Evolutionary conservation across 495 filamentous ascomycete genomes (phyloP), one percentile per base, ranked within the genome.

Genomic region (Niebla homalea): DNA sequence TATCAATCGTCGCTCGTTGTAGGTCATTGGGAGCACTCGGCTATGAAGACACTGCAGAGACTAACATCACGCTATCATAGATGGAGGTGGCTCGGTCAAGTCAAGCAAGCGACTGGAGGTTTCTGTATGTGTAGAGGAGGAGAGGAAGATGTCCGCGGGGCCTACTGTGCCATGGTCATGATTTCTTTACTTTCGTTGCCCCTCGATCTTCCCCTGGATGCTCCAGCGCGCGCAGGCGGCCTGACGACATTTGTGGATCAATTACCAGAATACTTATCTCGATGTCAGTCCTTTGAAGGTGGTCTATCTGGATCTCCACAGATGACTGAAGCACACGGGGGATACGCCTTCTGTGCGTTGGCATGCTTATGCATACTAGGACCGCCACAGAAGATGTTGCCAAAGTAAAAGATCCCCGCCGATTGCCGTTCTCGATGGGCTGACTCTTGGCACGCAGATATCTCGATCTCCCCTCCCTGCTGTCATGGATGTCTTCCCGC

Each of bases 281-380:
- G 80, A 67, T 97, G 89, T 60, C 90, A 97, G 74, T 90, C 84
- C 11, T 96, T 80, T 59, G 92, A 98, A 68, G 92, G 92, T 46
- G 92, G 92, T 25, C 85, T 97, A 29, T 88, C 84, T 48, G 83
- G 77, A 12, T 78, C 78, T 36, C 92, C 92, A 16, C 81, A 77
- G 43, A 32, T 32, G 29, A 79, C 77, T 46, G 92, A 98, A 70
- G 93, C 90, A 37, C 92, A 98, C 71, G 93, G 92, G 16, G 92
- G 86, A 47, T 98, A 96, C 67, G 87, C 89, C 29, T 98, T 97
- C 67, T 97, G 92, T 66, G 89, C 84, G 37, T 69, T 98, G 43
- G 92, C 84, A 35, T 87, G 82, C 61, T 73, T 98, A 37, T 81
- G 83, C 58, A 84, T 96, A 46, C 64, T 97, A 5, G 89, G 80